Conservation (phyloP, 805 yeast species). For the Peterozyma toletana region DNA sequence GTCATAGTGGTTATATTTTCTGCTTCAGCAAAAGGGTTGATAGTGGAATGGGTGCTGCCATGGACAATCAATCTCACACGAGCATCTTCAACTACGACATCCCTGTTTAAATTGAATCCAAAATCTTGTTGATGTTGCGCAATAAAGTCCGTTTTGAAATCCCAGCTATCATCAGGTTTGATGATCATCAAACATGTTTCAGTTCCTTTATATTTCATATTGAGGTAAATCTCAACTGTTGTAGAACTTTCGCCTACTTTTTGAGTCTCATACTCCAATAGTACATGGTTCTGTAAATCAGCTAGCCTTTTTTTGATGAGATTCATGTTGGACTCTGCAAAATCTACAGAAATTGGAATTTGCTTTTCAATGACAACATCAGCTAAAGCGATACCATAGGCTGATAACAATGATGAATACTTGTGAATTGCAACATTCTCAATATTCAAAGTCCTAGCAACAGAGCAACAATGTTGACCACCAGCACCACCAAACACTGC, state of each 20-base stretch:
- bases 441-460: slow-evolving; percentile 68
- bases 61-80: no score
- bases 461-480: slow-evolving; percentile 80
- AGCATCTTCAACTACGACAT: slow-evolving; percentile 57
- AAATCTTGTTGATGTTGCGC: slow-evolving; percentile 60
- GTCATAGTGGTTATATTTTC: slow-evolving; percentile 30
- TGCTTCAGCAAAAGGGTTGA: slow-evolving; percentile 63
- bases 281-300: slow-evolving; percentile 34
- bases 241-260: slow-evolving; percentile 42
- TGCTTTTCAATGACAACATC: slow-evolving; percentile 76
- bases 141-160: slow-evolving; percentile 33
- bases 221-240: slow-evolving; percentile 55
- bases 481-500: slow-evolving; percentile 94
- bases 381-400: slow-evolving; percentile 84
- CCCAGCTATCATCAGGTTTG: slow-evolving; percentile 16
- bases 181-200: slow-evolving; percentile 69
- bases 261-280: slow-evolving; percentile 36
- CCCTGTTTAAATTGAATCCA: slow-evolving; percentile 58
- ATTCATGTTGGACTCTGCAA: slow-evolving; percentile 23
- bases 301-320: slow-evolving; percentile 38
- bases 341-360: slow-evolving; percentile 52
- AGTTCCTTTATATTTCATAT: slow-evolving; percentile 82
- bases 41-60: slow-evolving; percentile 37
- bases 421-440: slow-evolving; percentile 64
- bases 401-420: slow-evolving; percentile 78